phyloP scores from a whole-genome alignment of 345 rosid species.

The Dovyalis caffra region DNA sequence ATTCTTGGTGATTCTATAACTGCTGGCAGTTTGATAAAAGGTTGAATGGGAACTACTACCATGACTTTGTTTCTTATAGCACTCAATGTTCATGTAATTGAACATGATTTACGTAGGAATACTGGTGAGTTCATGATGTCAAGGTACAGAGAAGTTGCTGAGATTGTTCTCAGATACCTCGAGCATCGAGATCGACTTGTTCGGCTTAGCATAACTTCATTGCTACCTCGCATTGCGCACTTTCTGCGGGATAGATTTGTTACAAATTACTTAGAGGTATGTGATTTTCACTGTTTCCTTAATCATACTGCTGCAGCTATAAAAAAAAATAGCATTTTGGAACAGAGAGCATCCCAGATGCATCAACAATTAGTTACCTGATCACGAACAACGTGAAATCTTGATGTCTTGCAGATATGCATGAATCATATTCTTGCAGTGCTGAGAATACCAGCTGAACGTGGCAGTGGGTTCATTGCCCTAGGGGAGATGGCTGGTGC shows the following conservation, averaged over 20 bases:
- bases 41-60: neutral
- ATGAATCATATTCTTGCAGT: constrained; percentile 93
- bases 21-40: neutral
- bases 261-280: constrained; percentile 82
- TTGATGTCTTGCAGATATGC: constrained; percentile 69
- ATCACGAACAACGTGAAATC: constrained; percentile 3
- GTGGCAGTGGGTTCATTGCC: constrained; percentile 95
- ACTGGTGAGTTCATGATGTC: constrained; percentile 99
- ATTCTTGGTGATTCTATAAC: neutral
- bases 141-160: constrained; percentile 98
- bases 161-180: constrained; percentile 88
- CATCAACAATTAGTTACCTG: neutral
- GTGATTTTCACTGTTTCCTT: constrained; percentile 24
- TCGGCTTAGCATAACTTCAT: constrained; percentile 97
- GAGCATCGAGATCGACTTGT: constrained; percentile 95
- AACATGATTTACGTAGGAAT: constrained; percentile 61
- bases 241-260: constrained; percentile 97
- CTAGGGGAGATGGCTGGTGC: constrained; percentile 99
- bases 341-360: neutral
- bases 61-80: neutral
- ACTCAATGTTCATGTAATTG: constrained; percentile 1
- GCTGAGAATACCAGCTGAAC: constrained; percentile 79
- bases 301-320: constrained; percentile 2
- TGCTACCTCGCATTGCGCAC: constrained; percentile 98
- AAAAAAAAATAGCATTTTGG: constrained; percentile 1